These are phyloP conservation scores for Xylariaceae sp. DNA, from an alignment of 2,329 filamentous ascomycete genomes.

Conservation along the genomic window DNA sequence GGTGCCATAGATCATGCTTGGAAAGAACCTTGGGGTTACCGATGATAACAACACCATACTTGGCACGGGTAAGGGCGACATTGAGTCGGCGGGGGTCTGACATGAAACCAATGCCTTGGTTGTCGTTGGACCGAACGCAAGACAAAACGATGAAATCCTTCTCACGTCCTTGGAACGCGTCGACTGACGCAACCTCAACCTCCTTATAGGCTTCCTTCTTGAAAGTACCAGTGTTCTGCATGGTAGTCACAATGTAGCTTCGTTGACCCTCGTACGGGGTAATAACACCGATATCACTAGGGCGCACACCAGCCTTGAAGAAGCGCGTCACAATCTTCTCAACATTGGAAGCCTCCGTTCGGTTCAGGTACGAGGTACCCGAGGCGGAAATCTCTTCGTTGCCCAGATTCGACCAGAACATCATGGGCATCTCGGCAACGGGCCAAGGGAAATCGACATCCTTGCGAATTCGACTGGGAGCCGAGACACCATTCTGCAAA, in stretches of 20 bases:
- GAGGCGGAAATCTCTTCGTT: slow-evolving; percentile 98
- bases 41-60: slow-evolving; percentile 92
- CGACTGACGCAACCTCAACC: slow-evolving; percentile 95
- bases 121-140: slow-evolving; percentile 96
- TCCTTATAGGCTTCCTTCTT: slow-evolving; percentile 99
- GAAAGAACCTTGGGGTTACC: slow-evolving; percentile 96
- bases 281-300: slow-evolving; percentile 90
- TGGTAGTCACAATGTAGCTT: slow-evolving; percentile 97
- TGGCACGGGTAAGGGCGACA: slow-evolving; percentile 92
- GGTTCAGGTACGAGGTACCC: slow-evolving; percentile 95
- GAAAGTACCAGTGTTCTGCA: slow-evolving; percentile 95
- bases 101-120: slow-evolving; percentile 97
- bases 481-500: slow-evolving; percentile 92
- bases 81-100: slow-evolving; percentile 96
- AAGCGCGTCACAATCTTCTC: slow-evolving; percentile 98
- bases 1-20: slow-evolving; percentile 97
- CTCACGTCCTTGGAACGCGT: slow-evolving; percentile 97
- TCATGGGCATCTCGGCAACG: slow-evolving; percentile 90
- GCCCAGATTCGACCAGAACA: slow-evolving; percentile 99
- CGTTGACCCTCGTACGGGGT: slow-evolving; percentile 98
- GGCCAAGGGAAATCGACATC: slow-evolving; percentile 99
- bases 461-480: slow-evolving; percentile 77
- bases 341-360: slow-evolving; percentile 93
- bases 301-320: slow-evolving; percentile 97
- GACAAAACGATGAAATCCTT: slow-evolving; percentile 99